Conservation (phyloP, 441 rosid species). For the Brassica balearica region DNA sequence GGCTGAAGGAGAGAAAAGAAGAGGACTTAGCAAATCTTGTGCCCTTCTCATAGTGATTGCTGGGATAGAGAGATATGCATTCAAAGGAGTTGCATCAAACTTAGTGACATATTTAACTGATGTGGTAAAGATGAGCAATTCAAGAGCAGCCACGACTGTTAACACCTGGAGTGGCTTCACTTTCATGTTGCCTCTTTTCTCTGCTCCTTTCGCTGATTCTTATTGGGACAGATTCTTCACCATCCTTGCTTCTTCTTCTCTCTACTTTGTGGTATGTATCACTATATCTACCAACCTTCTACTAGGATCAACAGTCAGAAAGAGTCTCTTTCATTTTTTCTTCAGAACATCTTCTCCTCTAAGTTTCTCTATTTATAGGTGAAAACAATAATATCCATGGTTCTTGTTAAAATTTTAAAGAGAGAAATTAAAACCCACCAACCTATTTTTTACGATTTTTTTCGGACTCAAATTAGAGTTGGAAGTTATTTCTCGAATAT, state of each 20-base stretch:
- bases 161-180: constrained; percentile 86
- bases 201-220: constrained; percentile 78
- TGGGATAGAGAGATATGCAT: constrained; percentile 93
- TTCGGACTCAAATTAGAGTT: not conserved
- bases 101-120: constrained; percentile 85
- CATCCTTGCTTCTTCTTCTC: constrained; percentile 64
- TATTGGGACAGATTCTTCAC: constrained; percentile 79
- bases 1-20: constrained; percentile 50
- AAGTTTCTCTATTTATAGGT: not conserved
- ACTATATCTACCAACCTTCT: not conserved
- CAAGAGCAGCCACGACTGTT: constrained; percentile 80
- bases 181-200: constrained; percentile 70
- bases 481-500: not conserved
- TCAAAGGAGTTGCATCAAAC: constrained; percentile 96
- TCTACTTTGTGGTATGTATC: constrained; percentile 68
- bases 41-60: constrained; percentile 82
- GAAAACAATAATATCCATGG: not conserved
- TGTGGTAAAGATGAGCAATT: constrained; percentile 71
- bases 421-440: too few relatives aligned
- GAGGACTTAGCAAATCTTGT: constrained; percentile 72
- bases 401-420: too few relatives aligned
- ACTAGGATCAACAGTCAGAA: not conserved
- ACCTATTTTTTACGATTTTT: too few relatives aligned
- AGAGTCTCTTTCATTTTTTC: constrained; percentile 6
- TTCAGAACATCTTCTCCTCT: constrained; percentile 8